Conservation (phyloP, 2,329 filamentous ascomycete genomes). For the Aspergillus latus region DNA sequence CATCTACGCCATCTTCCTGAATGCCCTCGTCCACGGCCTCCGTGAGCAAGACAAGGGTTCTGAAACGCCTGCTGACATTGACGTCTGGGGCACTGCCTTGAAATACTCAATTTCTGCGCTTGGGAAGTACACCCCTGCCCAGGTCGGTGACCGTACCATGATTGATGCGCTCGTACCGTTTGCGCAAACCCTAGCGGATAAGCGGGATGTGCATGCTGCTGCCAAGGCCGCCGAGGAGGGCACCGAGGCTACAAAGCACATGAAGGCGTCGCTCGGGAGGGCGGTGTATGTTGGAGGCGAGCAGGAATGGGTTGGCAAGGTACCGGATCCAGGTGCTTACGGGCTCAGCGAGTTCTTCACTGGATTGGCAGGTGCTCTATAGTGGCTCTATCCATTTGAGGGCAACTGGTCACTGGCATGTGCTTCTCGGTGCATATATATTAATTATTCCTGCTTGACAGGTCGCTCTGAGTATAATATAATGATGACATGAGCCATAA, state of each 20-base stretch:
- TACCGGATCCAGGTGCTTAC: slow-evolving; percentile 71
- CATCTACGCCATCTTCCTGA: slow-evolving; percentile 84
- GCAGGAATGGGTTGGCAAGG: slow-evolving; percentile 64
- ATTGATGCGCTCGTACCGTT: slow-evolving; percentile 90
- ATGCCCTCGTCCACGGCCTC: slow-evolving; percentile 72
- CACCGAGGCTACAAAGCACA: slow-evolving; percentile 81
- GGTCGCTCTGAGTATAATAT: too few species aligned
- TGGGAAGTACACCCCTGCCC: slow-evolving; percentile 82
- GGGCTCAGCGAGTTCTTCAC: slow-evolving; percentile 84
- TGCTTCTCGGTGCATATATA: too few species aligned
- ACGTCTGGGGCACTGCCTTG: slow-evolving; percentile 67
- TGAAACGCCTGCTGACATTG: slow-evolving; percentile 47
- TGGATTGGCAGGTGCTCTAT: slow-evolving; percentile 64
- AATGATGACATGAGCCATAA: too few species aligned
- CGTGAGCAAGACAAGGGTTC: slow-evolving; percentile 52
- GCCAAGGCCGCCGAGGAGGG: slow-evolving; percentile 73
- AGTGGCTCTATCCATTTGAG: too few species aligned
- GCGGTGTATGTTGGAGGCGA: slow-evolving; percentile 77
- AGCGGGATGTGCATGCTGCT: slow-evolving; percentile 68
- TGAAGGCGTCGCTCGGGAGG: slow-evolving; percentile 84
- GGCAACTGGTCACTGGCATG: too few species aligned
- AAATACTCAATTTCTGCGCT: slow-evolving; percentile 69
- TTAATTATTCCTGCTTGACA: too few species aligned
- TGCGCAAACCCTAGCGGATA: slow-evolving; percentile 66
- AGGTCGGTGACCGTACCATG: slow-evolving; percentile 83